Base-by-base conservation (phyloP, 805 yeast genomes). In the Pichia sporocuriosa region DNA sequence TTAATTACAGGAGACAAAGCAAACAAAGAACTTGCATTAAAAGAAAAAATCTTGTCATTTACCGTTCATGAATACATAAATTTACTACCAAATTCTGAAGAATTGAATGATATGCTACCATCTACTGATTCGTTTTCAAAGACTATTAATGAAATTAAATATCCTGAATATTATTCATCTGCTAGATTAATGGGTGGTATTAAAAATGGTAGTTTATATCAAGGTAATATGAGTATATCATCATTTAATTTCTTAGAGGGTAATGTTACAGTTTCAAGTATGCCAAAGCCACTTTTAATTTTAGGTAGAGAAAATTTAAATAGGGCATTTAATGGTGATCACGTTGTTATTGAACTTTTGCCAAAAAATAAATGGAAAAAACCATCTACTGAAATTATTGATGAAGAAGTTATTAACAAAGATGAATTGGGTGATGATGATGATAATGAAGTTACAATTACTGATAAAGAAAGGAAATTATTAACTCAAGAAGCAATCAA, bases 231-330 rank as follows among this genome's bases (percentile, higher is more conserved):
- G 52, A 76, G 77, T 51, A 77, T 89, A 15, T 85, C 90, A 4
- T 79, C 88, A 16, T 93, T 87, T 60, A 93, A 93, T 59, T 81
- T 84, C 55, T 69, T 89, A 44, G 96, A 93, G 65, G 98, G 95
- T 38, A 73, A 84, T 1, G 81, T 93, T 2, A 72, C 77, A 38
- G 75, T 84, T 5, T 67, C 81, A 2, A 75, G 83, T 0, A 81
- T 86, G 55, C 80, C 86, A 32, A 83, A 81, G 58, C 97, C 97
- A 1, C 69, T 93, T 24, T 67, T 90, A 31, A 68, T 93, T 29
- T 63, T 84, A 11, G 99, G 98, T 0, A 72, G 89, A 35, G 85
- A 84, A 54, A 80, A 81, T 58, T 64, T 93, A 52, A 93, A 93
- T 60, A 78, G 99, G 62, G 84, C 90, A 0, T 90, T 90, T 66